Evolutionary conservation across 176 grass and related monocot species (phyloP).

Genomic region (Oryza punctata): DNA sequence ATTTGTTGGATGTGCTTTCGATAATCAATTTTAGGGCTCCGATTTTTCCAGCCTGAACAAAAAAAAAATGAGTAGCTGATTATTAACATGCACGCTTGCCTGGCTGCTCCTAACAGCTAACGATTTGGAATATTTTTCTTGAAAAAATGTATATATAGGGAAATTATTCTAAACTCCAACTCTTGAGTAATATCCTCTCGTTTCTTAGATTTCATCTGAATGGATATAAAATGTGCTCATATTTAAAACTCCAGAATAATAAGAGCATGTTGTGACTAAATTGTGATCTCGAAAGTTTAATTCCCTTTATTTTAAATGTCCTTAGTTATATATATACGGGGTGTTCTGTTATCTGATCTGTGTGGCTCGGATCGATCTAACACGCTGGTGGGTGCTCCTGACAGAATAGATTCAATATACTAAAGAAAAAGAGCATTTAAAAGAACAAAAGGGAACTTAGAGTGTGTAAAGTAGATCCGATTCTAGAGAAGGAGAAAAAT

Average conservation of each 20-base stretch:
- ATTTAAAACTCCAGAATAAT: neutral
- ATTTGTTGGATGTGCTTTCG: neutral
- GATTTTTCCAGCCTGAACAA: neutral
- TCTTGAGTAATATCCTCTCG: too few relatives aligned
- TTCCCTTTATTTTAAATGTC: neutral
- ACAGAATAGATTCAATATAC: neutral
- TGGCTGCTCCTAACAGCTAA: neutral
- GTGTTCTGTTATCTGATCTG: neutral
- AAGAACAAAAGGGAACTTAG: neutral
- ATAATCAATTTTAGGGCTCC: neutral
- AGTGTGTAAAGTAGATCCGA: conserved; percentile 19
- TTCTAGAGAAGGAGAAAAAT: neutral
- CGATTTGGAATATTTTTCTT: neutral
- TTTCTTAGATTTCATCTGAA: too few relatives aligned
- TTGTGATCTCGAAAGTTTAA: neutral
- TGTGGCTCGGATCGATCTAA: neutral
- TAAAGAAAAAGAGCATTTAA: neutral
- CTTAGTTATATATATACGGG: neutral
- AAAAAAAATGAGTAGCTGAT: neutral
- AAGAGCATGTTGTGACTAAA: neutral
- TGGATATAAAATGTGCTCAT: neutral
- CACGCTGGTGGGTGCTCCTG: neutral
- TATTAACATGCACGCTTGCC: too few relatives aligned
- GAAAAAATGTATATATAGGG: neutral
- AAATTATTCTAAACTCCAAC: too few relatives aligned